phyloP scores from a whole-genome alignment of 2,329 filamentous ascomycete species.

The Madurella mycetomatis region DNA sequence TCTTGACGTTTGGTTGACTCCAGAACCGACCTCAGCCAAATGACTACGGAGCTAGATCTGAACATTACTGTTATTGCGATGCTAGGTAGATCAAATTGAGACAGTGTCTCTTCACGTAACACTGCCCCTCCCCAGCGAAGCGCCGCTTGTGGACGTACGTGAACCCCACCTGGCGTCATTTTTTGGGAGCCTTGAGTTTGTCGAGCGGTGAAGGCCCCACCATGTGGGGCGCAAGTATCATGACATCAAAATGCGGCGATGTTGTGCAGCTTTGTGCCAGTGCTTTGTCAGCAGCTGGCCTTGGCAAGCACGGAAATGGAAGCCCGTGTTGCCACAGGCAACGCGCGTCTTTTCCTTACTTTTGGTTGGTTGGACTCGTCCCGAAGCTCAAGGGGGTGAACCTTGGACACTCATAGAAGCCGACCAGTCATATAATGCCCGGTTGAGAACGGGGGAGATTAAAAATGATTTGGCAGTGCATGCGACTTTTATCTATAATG shows the following conservation, averaged over 20 bases:
- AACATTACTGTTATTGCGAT: constrained; percentile 22
- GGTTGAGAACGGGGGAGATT: no score
- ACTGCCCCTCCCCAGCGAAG: background rate
- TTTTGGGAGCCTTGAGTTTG: background rate
- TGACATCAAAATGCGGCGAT: constrained; percentile 13
- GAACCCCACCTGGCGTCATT: background rate
- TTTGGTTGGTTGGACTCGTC: no score
- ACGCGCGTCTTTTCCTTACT: background rate
- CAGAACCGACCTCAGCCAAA: constrained; percentile 16
- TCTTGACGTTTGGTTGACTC: constrained; percentile 18
- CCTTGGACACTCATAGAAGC: no score
- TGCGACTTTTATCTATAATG: no score
- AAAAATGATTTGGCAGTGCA: no score
- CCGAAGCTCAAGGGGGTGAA: no score
- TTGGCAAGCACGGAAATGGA: background rate
- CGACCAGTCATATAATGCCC: no score
- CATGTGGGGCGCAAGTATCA: constrained; percentile 5
- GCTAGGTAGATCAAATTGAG: constrained; percentile 25
- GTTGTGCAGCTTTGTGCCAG: background rate
- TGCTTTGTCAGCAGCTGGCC: constrained; percentile 4
- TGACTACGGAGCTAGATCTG: constrained; percentile 25
- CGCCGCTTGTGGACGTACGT: background rate
- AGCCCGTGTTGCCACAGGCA: background rate
- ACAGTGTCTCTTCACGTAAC: background rate
- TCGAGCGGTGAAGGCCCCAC: constrained; percentile 17